Conservation (phyloP, 2,329 filamentous ascomycete genomes). For the Trichoderma sp. region DNA sequence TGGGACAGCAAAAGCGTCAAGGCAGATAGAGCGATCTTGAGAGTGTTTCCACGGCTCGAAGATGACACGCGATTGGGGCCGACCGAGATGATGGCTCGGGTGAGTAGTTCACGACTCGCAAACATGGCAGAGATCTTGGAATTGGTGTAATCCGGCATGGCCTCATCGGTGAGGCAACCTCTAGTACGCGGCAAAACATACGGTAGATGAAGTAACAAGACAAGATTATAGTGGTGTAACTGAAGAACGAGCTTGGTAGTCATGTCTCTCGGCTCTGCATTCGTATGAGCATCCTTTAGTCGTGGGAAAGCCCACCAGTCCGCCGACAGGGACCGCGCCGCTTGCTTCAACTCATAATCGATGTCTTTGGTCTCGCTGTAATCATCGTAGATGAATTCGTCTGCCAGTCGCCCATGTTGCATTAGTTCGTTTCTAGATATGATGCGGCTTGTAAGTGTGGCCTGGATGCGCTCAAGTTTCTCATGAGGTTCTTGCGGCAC, state of each 20-base stretch:
- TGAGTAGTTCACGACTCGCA: background rate
- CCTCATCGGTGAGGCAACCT: background rate
- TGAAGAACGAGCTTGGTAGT: constrained; percentile 35
- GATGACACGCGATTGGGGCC: background rate
- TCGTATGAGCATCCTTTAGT: constrained; percentile 25
- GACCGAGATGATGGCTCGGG: background rate
- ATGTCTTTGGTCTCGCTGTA: constrained; percentile 29
- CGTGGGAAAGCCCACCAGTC: constrained; percentile 37
- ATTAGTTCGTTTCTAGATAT: constrained; percentile 23
- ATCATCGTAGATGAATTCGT: constrained; percentile 22
- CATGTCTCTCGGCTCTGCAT: constrained; percentile 26
- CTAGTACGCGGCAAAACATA: constrained; percentile 31
- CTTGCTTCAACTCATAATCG: constrained; percentile 33
- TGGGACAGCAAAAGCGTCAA: background rate
- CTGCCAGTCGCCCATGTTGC: constrained; percentile 18
- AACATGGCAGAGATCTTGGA: background rate
- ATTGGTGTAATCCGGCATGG: background rate
- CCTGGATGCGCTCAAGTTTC: constrained; percentile 33
- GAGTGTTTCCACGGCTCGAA: background rate
- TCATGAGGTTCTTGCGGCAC: constrained; percentile 27
- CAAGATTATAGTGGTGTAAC: constrained; percentile 36
- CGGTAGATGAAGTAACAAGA: constrained; percentile 40
- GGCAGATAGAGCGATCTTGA: background rate
- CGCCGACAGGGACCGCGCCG: constrained; percentile 31
- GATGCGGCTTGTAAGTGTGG: constrained; percentile 35